These are phyloP conservation scores for Ambispora gerdemannii DNA, from an alignment of 192 early-diverging fungal genomes.

Conservation along the genomic window DNA sequence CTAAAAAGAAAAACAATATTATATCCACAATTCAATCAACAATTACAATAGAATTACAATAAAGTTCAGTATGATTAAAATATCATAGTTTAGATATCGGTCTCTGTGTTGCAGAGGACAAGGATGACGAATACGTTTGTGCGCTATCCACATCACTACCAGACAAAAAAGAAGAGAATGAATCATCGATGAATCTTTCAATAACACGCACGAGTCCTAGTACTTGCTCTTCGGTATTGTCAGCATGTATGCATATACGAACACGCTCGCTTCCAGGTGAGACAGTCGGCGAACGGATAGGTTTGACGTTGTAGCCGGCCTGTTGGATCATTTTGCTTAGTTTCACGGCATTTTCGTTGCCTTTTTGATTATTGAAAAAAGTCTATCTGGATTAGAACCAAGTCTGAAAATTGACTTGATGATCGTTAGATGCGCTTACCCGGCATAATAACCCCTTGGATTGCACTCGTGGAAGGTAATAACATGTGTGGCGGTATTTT, in stretches of 20 bases:
- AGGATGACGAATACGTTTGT: conserved; percentile 95
- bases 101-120: too few relatives aligned
- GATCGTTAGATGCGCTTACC: conserved; percentile 45
- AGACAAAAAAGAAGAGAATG: conserved; percentile 62
- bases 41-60: too few relatives aligned
- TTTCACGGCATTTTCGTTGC: conserved; percentile 48
- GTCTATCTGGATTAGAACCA: neutral
- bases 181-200: conserved; percentile 71
- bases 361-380: too few relatives aligned
- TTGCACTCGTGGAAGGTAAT: conserved; percentile 65
- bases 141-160: conserved; percentile 78
- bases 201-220: conserved; percentile 3
- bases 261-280: conserved; percentile 73
- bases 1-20: too few relatives aligned
- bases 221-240: conserved; percentile 69
- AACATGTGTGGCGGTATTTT: conserved; percentile 46
- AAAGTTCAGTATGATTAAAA: too few relatives aligned
- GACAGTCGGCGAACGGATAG: conserved; percentile 78
- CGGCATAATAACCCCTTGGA: conserved; percentile 74
- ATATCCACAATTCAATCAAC: too few relatives aligned
- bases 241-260: conserved; percentile 79
- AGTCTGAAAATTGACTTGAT: conserved; percentile 9
- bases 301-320: conserved; percentile 65
- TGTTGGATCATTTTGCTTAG: conserved; percentile 37
- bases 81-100: too few relatives aligned